Percentiles rank a stretch among this genome's conserved stretches.
Conservation (phyloP, 176 grass and related monocot species). For the Lolium multiflorum region DNA sequence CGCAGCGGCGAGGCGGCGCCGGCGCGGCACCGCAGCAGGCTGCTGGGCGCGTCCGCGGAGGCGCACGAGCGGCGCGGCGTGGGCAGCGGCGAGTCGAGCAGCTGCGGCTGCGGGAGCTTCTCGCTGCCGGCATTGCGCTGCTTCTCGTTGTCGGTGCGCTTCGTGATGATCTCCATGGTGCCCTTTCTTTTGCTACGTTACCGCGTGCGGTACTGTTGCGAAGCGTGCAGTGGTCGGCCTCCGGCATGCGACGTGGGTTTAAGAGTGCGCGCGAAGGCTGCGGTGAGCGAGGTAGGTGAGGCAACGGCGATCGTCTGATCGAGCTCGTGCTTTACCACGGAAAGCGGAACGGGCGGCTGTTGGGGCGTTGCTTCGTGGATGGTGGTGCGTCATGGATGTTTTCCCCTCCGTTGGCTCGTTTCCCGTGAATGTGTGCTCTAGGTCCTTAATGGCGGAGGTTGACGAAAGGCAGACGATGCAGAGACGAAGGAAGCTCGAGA, state of each 20-base stretch:
- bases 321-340: slow-evolving; percentile 25
- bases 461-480: slow-evolving; percentile 38
- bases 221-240: slow-evolving; percentile 13
- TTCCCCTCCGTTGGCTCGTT: not conserved
- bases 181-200: not conserved
- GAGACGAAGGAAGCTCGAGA: not conserved
- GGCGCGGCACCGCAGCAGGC: slow-evolving; percentile 42
- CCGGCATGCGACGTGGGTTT: slow-evolving; percentile 32
- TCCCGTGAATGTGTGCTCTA: slow-evolving; percentile 57
- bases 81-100: slow-evolving; percentile 79
- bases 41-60: slow-evolving; percentile 39
- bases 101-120: slow-evolving; percentile 48
- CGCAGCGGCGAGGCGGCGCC: slow-evolving; percentile 54
- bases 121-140: slow-evolving; percentile 16
- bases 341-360: slow-evolving; percentile 41
- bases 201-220: slow-evolving; percentile 10
- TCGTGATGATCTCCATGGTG: slow-evolving; percentile 56
- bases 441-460: slow-evolving; percentile 64
- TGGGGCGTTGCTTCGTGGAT: slow-evolving; percentile 49
- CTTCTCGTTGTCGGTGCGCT: slow-evolving; percentile 32
- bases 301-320: not conserved
- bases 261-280: slow-evolving; percentile 51
- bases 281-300: slow-evolving; percentile 35
- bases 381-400: slow-evolving; percentile 36
- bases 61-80: slow-evolving; percentile 75